These are phyloP conservation scores for Penicillium nordicum DNA, from an alignment of 2,329 filamentous ascomycete species.

Conservation along the genomic window DNA sequence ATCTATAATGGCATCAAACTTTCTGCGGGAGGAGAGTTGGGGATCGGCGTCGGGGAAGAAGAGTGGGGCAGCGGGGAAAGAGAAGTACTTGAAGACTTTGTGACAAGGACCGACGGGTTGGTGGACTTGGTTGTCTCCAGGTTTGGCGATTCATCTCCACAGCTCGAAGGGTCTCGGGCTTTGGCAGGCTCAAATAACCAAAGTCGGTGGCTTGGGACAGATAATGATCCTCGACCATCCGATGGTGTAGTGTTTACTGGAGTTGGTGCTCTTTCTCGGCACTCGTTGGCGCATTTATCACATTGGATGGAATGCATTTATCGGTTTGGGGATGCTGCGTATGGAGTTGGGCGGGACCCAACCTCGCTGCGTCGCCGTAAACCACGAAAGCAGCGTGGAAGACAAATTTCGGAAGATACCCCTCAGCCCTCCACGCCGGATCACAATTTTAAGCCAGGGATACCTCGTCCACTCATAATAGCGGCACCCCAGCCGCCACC, in stretches of 20 bases:
- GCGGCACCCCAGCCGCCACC: constrained; percentile 20
- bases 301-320: constrained; percentile 90
- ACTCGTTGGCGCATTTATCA: constrained; percentile 68
- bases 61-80: constrained; percentile 90
- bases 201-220: constrained; percentile 70
- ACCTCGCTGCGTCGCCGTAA: constrained; percentile 57
- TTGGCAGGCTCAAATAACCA: constrained; percentile 22
- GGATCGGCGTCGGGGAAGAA: constrained; percentile 92
- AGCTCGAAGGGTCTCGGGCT: constrained; percentile 22
- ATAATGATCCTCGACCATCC: constrained; percentile 62
- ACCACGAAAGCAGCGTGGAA: constrained; percentile 32
- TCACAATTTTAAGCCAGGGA: constrained; percentile 36
- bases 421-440: constrained; percentile 20
- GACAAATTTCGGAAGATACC: constrained; percentile 12
- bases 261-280: constrained; percentile 66
- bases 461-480: constrained; percentile 44
- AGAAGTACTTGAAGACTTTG: constrained; percentile 87
- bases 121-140: constrained; percentile 84
- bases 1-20: constrained; percentile 83
- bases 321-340: constrained; percentile 76
- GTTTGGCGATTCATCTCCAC: constrained; percentile 62
- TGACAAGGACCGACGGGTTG: constrained; percentile 73
- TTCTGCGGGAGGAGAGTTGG: constrained; percentile 84
- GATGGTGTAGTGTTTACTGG: constrained; percentile 89
- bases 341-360: constrained; percentile 78